Evolutionary conservation across 1,284 basidiomycete genomes (phyloP).

Genomic region (Somion occarium): DNA sequence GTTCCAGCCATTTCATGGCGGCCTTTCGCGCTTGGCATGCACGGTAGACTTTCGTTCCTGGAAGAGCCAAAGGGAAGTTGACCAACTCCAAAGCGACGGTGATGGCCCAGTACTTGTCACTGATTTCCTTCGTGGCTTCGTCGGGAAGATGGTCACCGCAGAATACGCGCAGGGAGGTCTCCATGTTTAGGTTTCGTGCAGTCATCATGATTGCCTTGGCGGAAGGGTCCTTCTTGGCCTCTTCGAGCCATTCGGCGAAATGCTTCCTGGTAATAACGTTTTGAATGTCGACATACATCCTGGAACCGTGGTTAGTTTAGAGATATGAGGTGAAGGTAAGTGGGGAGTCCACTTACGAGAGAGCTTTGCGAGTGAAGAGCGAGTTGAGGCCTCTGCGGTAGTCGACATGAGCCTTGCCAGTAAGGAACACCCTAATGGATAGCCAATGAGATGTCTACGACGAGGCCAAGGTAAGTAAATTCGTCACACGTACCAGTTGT

Average conservation of each 20-base stretch:
- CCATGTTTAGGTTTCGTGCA: conserved; percentile 95
- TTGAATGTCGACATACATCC: conserved; percentile 86
- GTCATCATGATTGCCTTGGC: conserved; percentile 83
- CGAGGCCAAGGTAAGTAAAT: not conserved
- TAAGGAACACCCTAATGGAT: conserved; percentile 84
- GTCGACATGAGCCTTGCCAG: conserved; percentile 90
- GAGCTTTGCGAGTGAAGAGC: conserved; percentile 92
- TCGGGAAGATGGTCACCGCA: conserved; percentile 89
- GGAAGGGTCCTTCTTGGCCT: conserved; percentile 41
- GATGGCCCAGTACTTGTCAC: conserved; percentile 95
- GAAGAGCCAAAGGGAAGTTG: conserved; percentile 96
- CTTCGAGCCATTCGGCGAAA: conserved; percentile 69
- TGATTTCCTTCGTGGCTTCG: conserved; percentile 75
- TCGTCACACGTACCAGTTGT: conserved; percentile 75
- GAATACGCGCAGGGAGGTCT: conserved; percentile 94
- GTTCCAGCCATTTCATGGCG: conserved; percentile 80
- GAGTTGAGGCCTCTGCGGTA: conserved; percentile 91
- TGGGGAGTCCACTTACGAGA: conserved; percentile 54
- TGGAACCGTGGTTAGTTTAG: conserved; percentile 30
- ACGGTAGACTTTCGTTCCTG: conserved; percentile 95
- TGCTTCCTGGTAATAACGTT: conserved; percentile 82
- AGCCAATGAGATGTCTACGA: conserved; percentile 4
- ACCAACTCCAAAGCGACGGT: conserved; percentile 95
- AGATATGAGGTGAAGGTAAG: not conserved
- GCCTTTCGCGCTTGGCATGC: conserved; percentile 92